Base-by-base conservation (phyloP, 345 rosid genomes). In the Adansonia digitata region DNA sequence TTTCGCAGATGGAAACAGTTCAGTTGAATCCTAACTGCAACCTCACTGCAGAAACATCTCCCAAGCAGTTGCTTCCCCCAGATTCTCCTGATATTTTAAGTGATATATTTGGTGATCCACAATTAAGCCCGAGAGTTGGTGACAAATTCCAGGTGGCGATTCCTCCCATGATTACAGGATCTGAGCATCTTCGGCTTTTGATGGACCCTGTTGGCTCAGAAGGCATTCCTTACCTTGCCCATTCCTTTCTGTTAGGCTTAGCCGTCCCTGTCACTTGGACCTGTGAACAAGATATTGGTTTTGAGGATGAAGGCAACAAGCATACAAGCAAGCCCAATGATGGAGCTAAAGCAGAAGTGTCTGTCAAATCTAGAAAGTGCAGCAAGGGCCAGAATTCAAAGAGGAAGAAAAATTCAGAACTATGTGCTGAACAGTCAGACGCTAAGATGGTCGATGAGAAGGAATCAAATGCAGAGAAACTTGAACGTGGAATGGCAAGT, bases 141-240 rank as follows among this genome's bases (percentile, higher is more conserved):
- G 85, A 87, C 6, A 87, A 85, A 18, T 91, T 80, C 79, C 97
- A 91, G 72, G 89, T 61, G 14, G 85, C 86, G 66, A 82, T 91
- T 84, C 89, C 94, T 75, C 82, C 86, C 22, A 76, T 87, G 87
- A 78, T 86, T 74, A 79, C 89, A 55, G 84, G 79, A 78, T 53
- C 86, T 0, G 73, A 83, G 62, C 77, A 77, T 55, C 77, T 74
- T 48, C 72, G 15, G 69, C 86, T 75, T 84, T 79, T 78, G 31
- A 71, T 74, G 18, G 77, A 72, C 74, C 85, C 89, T 82, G 46
- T 61, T 65, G 79, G 81, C 78, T 79, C 79, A 69, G 84, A 74
- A 77, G 82, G 40, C 51, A 56, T 1, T 18, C 15, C 65, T 55
- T 75, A 78, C 62, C 67, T 78, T 75, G 82, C 84, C 10, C 74